Evolutionary conservation across 2,329 filamentous ascomycete species (phyloP).

Genomic region (Ceratocystis papillata): DNA sequence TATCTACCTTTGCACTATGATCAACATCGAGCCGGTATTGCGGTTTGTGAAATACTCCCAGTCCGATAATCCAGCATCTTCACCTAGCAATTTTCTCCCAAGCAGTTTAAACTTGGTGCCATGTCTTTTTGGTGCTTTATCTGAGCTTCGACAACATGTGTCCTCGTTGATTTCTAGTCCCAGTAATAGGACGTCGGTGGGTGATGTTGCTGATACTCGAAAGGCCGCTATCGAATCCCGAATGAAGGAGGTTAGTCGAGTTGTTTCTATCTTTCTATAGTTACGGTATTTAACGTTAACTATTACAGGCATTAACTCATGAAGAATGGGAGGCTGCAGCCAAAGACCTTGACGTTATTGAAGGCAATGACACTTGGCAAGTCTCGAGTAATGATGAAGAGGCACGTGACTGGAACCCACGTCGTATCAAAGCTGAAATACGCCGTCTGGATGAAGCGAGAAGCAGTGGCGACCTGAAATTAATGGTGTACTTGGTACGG

Average conservation of each 20-base stretch:
- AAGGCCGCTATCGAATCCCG: not conserved
- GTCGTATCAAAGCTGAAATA: conserved; percentile 58
- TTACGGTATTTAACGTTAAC: not conserved
- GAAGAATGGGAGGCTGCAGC: conserved; percentile 68
- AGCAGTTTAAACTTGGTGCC: not conserved
- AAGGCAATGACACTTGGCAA: conserved; percentile 78
- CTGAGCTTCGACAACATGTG: not conserved
- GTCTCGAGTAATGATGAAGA: conserved; percentile 31
- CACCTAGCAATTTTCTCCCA: not conserved
- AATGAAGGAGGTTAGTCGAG: conserved; percentile 18
- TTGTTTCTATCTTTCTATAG: too few relatives aligned
- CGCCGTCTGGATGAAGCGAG: conserved; percentile 64
- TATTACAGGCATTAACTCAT: conserved; percentile 51
- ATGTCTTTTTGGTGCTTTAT: not conserved
- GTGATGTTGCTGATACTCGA: not conserved
- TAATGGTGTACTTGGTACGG: conserved; percentile 71
- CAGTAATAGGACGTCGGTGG: too few relatives aligned
- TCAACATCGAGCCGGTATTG: not conserved
- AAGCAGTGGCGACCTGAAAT: conserved; percentile 56
- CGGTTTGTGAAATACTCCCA: not conserved
- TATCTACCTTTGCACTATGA: conserved; percentile 3
- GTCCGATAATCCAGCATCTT: not conserved
- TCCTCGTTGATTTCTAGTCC: not conserved
- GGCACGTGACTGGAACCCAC: conserved; percentile 57
- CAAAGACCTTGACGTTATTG: conserved; percentile 63